Evolutionary conservation across 495 filamentous ascomycete genomes (phyloP).

Genomic region (Penicillium pulvis): DNA sequence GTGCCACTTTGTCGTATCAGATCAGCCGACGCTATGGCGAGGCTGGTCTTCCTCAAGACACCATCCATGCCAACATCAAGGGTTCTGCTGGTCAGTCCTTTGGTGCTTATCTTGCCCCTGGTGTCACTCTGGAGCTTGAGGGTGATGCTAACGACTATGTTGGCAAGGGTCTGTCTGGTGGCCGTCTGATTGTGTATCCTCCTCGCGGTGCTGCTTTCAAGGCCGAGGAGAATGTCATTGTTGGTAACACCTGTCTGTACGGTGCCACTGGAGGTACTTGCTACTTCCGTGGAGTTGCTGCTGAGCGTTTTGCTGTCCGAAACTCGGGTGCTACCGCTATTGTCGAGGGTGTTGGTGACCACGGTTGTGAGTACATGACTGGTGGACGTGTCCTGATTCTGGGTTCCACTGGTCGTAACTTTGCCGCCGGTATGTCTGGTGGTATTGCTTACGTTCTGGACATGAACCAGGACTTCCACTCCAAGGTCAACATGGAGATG

Average conservation of each 20-base stretch:
- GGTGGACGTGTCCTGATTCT: slow-evolving; percentile 90
- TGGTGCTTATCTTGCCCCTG: slow-evolving; percentile 91
- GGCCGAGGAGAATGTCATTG: slow-evolving; percentile 95
- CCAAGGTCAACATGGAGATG: slow-evolving; percentile 98
- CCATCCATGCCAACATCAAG: slow-evolving; percentile 95
- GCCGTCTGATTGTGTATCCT: slow-evolving; percentile 94
- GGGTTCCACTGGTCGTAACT: slow-evolving; percentile 96
- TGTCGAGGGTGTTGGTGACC: slow-evolving; percentile 96
- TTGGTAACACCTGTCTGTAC: slow-evolving; percentile 97
- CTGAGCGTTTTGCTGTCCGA: slow-evolving; percentile 96
- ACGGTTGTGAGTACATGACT: slow-evolving; percentile 99
- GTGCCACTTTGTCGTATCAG: slow-evolving; percentile 94
- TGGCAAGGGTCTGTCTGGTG: slow-evolving; percentile 95
- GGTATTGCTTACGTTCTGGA: slow-evolving; percentile 98
- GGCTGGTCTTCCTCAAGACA: slow-evolving; percentile 87
- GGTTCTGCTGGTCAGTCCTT: slow-evolving; percentile 99
- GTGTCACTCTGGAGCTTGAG: slow-evolving; percentile 95
- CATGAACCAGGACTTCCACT: slow-evolving; percentile 85
- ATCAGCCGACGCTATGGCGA: slow-evolving; percentile 93
- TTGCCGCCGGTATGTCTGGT: slow-evolving; percentile 98
- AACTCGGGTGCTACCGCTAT: slow-evolving; percentile 97
- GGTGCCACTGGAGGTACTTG: slow-evolving; percentile 91
- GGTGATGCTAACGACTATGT: slow-evolving; percentile 99
- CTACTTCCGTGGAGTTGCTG: slow-evolving; percentile 98
- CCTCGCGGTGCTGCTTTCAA: slow-evolving; percentile 93